Evolutionary conservation across 805 yeast genomes (phyloP).

Genomic region (Kodamaea fukazawae): DNA sequence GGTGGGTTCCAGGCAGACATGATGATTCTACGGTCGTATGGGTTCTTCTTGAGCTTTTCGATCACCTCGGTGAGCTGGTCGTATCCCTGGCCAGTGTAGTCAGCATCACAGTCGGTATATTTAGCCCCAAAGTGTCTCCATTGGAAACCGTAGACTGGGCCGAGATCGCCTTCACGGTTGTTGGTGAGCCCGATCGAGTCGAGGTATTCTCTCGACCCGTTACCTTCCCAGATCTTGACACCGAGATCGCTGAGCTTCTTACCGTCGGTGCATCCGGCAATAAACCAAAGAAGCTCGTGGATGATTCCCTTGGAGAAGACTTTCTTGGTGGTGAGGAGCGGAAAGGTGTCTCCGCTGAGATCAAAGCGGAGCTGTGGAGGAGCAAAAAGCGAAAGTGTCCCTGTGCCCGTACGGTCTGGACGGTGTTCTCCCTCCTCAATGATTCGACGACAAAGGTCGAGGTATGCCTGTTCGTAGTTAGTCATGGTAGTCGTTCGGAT

Average conservation of each 20-base stretch:
- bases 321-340: constrained; percentile 87
- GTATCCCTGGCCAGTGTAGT: constrained; percentile 82
- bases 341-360: constrained; percentile 69
- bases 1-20: constrained; percentile 99
- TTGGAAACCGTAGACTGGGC: constrained; percentile 98
- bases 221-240: constrained; percentile 98
- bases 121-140: constrained; percentile 99
- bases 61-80: constrained; percentile 87
- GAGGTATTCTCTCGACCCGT: constrained; percentile 88
- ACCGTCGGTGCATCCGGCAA: constrained; percentile 87
- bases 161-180: constrained; percentile 90
- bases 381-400: constrained; percentile 85
- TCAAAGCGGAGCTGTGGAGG: constrained; percentile 93
- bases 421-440: constrained; percentile 84
- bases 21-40: constrained; percentile 91
- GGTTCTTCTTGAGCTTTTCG: constrained; percentile 76
- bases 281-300: constrained; percentile 90
- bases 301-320: constrained; percentile 88
- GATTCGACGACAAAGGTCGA: constrained; percentile 75
- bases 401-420: constrained; percentile 97
- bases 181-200: constrained; percentile 77
- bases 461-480: constrained; percentile 69
- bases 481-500: constrained; percentile 18
- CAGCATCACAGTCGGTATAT: constrained; percentile 80
- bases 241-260: constrained; percentile 74